Percentiles rank a stretch among this genome's conserved stretches.
Conservation (phyloP, 768 basidiomycete genomes). For the Amanita jacksonii region DNA sequence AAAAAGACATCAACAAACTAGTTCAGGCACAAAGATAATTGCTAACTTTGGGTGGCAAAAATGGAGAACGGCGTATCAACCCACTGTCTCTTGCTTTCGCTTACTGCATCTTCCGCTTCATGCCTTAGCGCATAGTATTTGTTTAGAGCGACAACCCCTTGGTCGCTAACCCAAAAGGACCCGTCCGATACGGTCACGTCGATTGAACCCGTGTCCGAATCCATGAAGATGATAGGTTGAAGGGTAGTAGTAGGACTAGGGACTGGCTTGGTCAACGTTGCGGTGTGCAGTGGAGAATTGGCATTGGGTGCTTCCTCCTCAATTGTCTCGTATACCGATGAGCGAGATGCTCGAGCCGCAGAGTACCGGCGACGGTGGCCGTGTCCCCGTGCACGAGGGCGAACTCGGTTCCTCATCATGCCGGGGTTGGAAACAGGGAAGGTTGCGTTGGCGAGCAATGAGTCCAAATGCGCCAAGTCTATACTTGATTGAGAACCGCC, state of each 20-base stretch:
- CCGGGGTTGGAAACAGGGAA: constrained; percentile 35
- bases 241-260: constrained; percentile 24
- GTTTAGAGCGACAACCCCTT: constrained; percentile 52
- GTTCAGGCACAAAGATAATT: background rate
- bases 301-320: constrained; percentile 51
- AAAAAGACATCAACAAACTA: constrained; percentile 9
- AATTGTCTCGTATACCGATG: constrained; percentile 74
- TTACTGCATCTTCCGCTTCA: constrained; percentile 57
- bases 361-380: constrained; percentile 69
- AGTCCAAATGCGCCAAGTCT: constrained; percentile 54
- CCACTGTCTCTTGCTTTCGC: constrained; percentile 60
- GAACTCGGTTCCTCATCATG: constrained; percentile 28
- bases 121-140: constrained; percentile 60
- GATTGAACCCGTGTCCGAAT: constrained; percentile 42
- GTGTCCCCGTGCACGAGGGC: constrained; percentile 47
- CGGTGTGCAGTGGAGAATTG: constrained; percentile 20
- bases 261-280: constrained; percentile 19
- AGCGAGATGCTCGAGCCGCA: constrained; percentile 48
- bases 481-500: constrained; percentile 74
- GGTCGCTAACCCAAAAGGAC: constrained; percentile 58
- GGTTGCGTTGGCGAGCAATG: constrained; percentile 44
- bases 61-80: constrained; percentile 63
- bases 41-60: constrained; percentile 67
- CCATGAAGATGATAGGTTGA: constrained; percentile 45
- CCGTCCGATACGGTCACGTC: constrained; percentile 28